Evolutionary conservation across 139 green algal species (phyloP).

Genomic region (Micractinium sp.): DNA sequence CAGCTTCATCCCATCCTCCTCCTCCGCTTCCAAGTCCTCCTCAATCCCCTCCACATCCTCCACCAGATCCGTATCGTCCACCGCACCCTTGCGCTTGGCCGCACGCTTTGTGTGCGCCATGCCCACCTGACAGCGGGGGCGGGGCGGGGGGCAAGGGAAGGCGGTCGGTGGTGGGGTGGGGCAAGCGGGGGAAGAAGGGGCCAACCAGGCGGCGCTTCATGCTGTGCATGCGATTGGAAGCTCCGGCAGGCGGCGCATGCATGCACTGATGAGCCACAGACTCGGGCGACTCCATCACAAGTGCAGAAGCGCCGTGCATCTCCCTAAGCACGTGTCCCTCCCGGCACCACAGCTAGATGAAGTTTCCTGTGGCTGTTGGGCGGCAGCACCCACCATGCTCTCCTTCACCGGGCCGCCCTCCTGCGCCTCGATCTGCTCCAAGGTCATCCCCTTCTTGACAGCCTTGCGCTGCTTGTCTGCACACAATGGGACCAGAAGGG

Average conservation of each 20-base stretch:
- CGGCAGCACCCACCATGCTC: constrained; percentile 42
- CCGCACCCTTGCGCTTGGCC: constrained; percentile 52
- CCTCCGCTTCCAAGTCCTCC: constrained; percentile 49
- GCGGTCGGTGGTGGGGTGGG: background rate
- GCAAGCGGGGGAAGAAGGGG: background rate
- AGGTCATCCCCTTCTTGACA: constrained; percentile 58
- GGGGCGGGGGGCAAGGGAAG: background rate
- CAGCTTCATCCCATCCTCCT: constrained; percentile 71
- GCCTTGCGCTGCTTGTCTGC: constrained; percentile 31
- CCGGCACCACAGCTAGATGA: too few relatives aligned
- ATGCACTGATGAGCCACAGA: background rate
- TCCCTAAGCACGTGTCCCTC: too few relatives aligned
- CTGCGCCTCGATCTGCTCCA: constrained; percentile 68
- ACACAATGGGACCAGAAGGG: background rate
- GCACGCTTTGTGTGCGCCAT: constrained; percentile 70
- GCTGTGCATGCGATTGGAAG: background rate
- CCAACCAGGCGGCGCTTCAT: background rate
- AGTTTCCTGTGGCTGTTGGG: background rate
- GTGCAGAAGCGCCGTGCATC: too few relatives aligned
- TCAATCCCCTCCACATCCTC: constrained; percentile 21
- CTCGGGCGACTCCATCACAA: too few relatives aligned
- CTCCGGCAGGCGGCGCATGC: background rate
- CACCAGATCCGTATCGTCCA: constrained; percentile 42
- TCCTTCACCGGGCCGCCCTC: constrained; percentile 77
- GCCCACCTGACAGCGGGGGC: constrained; percentile 15